A percentile compares a stretch with the other conserved stretches of the same genome.
Conservation (phyloP, 371 early-diverging fungal species). For the Lichtheimia hyalospora region DNA sequence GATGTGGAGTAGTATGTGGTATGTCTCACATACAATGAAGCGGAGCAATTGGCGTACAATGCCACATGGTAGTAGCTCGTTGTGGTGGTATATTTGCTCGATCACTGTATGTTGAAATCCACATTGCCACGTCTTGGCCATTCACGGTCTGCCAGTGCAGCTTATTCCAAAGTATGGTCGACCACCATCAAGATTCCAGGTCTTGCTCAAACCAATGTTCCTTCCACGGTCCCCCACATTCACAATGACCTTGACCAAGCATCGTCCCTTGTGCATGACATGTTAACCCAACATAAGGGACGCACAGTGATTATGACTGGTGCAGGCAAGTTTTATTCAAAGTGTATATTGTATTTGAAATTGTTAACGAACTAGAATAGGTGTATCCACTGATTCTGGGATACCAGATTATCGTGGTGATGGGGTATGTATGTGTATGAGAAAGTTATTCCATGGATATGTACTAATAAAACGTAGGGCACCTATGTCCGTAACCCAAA, state of each 20-base stretch:
- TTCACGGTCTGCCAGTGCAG: neutral
- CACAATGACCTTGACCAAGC: constrained; percentile 26
- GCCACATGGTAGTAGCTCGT: too few relatives aligned
- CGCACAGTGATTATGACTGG: constrained; percentile 52
- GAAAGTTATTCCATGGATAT: neutral
- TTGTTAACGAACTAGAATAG: constrained; percentile 23
- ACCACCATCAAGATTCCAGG: constrained; percentile 41
- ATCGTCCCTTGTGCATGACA: constrained; percentile 32
- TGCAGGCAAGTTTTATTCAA: constrained; percentile 33
- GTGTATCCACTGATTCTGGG: constrained; percentile 79
- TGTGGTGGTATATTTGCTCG: neutral
- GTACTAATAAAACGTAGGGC: constrained; percentile 34
- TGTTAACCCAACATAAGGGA: constrained; percentile 44
- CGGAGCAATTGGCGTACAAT: too few relatives aligned
- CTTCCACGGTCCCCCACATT: constrained; percentile 9
- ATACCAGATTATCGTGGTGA: constrained; percentile 92
- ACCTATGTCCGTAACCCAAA: constrained; percentile 78
- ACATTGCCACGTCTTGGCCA: neutral
- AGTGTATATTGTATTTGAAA: neutral
- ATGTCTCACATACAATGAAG: too few relatives aligned
- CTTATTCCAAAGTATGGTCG: constrained; percentile 24
- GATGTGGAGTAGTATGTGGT: too few relatives aligned
- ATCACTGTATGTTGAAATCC: neutral
- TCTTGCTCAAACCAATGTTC: constrained; percentile 15
- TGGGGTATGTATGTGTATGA: constrained; percentile 29